Evolutionary conservation across 2,329 filamentous ascomycete genomes (phyloP).

Genomic region (Periconia sp.): DNA sequence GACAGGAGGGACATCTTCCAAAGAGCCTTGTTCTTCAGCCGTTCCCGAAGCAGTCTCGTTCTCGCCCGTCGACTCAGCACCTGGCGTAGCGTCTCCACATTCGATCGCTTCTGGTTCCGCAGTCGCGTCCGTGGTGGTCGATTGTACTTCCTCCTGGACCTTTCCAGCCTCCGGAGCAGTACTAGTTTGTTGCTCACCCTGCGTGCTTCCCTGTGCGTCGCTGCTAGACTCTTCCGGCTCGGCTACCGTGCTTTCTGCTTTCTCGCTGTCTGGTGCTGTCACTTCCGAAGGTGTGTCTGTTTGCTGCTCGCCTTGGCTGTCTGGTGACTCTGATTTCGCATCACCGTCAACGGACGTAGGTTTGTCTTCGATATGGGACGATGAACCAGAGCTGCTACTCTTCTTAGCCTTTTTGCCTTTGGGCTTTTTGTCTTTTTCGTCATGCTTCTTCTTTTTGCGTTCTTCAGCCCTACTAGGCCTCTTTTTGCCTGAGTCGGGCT

Average conservation of each 20-base stretch:
- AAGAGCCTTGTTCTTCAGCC: too few relatives aligned
- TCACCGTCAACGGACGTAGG: constrained; percentile 19
- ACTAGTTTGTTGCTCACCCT: neutral
- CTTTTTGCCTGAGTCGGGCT: constrained; percentile 20
- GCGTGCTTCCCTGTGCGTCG: neutral
- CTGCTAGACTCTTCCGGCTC: neutral
- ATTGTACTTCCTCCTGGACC: neutral
- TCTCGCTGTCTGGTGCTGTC: neutral
- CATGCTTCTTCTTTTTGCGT: constrained; percentile 32
- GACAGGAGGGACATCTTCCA: too few relatives aligned
- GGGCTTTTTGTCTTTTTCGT: constrained; percentile 27
- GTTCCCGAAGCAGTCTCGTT: neutral
- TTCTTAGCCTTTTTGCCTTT: constrained; percentile 28
- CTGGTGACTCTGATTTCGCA: constrained; percentile 19
- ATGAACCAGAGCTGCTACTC: constrained; percentile 8
- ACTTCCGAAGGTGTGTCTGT: constrained; percentile 6
- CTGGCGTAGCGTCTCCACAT: neutral
- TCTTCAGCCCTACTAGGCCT: constrained; percentile 35
- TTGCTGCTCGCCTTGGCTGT: constrained; percentile 16
- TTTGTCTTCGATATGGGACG: constrained; percentile 16
- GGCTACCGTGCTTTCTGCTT: neutral
- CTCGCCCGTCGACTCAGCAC: neutral
- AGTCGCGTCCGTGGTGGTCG: neutral
- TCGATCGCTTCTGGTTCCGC: neutral
- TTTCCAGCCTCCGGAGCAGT: neutral